These are phyloP conservation scores for Eimeria brunetti DNA, from an alignment of 169 alveolate species.

Conservation along the genomic window DNA sequence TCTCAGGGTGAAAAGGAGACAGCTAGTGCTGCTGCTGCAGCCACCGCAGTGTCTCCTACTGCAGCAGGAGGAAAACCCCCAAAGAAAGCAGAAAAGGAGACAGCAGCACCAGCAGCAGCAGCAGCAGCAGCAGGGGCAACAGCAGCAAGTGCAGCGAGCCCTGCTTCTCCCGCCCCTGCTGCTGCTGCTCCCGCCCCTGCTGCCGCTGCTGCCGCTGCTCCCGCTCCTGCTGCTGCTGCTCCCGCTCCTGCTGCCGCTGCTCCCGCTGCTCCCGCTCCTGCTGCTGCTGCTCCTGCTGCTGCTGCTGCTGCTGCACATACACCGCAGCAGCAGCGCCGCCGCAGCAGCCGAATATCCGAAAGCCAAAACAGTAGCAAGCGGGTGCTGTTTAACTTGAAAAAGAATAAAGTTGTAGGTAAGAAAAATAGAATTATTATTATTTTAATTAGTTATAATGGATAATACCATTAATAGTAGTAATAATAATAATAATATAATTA, in stretches of 20 bases:
- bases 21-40: not conserved
- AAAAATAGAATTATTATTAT: no score
- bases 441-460: no score
- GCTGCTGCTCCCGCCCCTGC: no score
- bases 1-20: not conserved
- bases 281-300: not conserved
- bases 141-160: no score
- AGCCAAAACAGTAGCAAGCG: slow-evolving; percentile 4
- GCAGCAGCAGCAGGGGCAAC: no score
- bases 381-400: slow-evolving; percentile 21
- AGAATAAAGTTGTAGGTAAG: slow-evolving; percentile 35
- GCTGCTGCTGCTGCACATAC: not conserved
- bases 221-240: no score
- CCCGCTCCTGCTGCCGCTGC: no score
- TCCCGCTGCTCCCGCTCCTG: not conserved
- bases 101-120: not conserved
- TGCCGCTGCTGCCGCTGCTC: no score
- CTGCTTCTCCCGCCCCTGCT: no score
- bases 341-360: slow-evolving; percentile 29
- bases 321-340: not conserved
- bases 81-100: not conserved
- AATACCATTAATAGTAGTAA: no score
- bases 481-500: no score
- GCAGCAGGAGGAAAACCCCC: not conserved
- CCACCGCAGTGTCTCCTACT: not conserved